Conservation (phyloP, 208 protist species). For the Acanthamoeba healyi region DNA sequence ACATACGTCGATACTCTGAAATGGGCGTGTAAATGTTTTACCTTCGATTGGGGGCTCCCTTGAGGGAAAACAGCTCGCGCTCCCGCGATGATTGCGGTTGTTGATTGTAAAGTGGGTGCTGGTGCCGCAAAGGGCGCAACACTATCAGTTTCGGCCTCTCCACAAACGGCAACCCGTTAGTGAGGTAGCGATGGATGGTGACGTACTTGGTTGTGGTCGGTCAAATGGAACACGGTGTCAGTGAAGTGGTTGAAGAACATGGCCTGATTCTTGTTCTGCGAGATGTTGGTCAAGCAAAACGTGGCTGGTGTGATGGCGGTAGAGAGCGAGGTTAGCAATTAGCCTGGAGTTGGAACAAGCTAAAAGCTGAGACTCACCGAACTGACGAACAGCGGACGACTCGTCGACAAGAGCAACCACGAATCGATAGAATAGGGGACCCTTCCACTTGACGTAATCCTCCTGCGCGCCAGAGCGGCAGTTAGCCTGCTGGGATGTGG, state of each 20-base stretch:
- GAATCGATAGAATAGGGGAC: constrained; percentile 85
- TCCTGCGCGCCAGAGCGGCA: constrained; percentile 73
- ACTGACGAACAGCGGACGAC: constrained; percentile 13
- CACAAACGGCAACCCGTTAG: too few relatives aligned
- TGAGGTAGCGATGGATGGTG: neutral
- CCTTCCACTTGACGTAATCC: constrained; percentile 88
- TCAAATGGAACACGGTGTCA: constrained; percentile 84
- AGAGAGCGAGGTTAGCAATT: constrained; percentile 49
- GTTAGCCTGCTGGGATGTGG: too few relatives aligned
- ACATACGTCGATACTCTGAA: too few relatives aligned
- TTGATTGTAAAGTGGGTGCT: constrained; percentile 83
- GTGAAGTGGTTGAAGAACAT: constrained; percentile 82
- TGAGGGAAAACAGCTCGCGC: constrained; percentile 63
- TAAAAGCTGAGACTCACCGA: constrained; percentile 16
- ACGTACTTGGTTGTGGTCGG: constrained; percentile 74
- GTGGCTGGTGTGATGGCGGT: constrained; percentile 70
- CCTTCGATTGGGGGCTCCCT: neutral
- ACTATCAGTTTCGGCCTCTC: neutral
- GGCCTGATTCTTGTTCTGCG: neutral
- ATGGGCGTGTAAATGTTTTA: neutral
- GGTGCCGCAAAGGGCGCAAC: neutral
- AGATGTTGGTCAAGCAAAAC: constrained; percentile 78
- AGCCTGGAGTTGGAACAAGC: neutral
- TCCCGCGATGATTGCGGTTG: constrained; percentile 47
- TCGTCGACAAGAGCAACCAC: constrained; percentile 82